A percentile compares a stretch with the other conserved stretches of the same genome.
Conservation (phyloP, 345 rosid genomes). For the Ricinus communis region DNA sequence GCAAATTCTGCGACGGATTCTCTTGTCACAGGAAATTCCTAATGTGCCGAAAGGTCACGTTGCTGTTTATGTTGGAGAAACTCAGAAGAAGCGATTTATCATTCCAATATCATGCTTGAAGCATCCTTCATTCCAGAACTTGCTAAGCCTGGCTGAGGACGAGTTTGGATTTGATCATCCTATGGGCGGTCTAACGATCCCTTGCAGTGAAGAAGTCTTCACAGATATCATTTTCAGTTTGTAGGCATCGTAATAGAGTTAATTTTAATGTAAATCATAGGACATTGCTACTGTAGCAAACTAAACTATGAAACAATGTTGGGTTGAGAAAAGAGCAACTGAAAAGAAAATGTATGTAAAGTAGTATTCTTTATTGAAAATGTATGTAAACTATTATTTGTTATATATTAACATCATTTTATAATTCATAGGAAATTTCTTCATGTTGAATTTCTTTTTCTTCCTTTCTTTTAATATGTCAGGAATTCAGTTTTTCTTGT, state of each 20-base stretch:
- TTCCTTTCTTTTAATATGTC: no score
- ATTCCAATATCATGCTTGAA: conserved; percentile 1
- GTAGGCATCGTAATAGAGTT: neutral
- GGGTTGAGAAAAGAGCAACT: neutral
- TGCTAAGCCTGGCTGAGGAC: conserved; percentile 19
- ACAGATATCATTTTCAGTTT: neutral
- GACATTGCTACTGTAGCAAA: neutral
- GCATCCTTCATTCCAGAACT: conserved; percentile 14
- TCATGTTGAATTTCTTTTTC: no score
- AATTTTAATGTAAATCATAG: neutral
- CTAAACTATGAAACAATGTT: neutral
- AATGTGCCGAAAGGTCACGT: conserved; percentile 38
- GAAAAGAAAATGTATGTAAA: neutral
- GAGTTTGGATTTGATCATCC: conserved; percentile 18
- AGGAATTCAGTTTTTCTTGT: no score
- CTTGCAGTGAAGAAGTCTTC: conserved; percentile 13
- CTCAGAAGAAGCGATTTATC: conserved; percentile 7
- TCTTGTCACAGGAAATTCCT: neutral
- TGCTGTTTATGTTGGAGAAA: conserved; percentile 29
- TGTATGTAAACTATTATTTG: no score
- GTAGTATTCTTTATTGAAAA: no score
- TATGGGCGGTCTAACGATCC: conserved; percentile 10
- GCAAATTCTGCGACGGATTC: neutral
- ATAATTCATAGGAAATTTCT: no score
- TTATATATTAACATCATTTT: no score